Base-by-base conservation (phyloP, 768 basidiomycete genomes). In the Tulasnella sp. region DNA sequence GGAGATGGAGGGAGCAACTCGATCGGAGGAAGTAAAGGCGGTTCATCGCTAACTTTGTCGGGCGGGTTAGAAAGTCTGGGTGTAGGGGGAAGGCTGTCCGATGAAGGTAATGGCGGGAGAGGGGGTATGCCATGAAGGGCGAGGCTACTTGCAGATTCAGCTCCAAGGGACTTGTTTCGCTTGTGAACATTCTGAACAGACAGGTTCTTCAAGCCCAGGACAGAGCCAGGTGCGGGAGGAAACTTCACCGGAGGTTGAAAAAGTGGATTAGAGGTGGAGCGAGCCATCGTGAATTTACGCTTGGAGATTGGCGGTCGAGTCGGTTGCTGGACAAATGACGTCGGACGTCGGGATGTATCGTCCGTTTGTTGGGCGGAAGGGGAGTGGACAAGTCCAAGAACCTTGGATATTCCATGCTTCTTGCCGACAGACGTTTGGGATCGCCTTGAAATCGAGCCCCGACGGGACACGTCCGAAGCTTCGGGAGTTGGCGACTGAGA, bases 1-100 rank as follows among this genome's bases (percentile, higher is more conserved):
- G 60, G 58, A 8, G 59, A 60, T 0, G 59, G 59, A 3, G 59
- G 59, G 17, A 34, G 39, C n/a, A 59, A 31, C 7, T 41, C 55
- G 19, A 59, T 59, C 8, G 59, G 59, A 12, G 59, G 59, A 5
- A 59, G 58, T 21, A 57, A 29, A 1, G 56, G 45, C 2, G 42
- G 56, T 8, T 37, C 27, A 32, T 32, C 23, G n/a, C 25, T 15
- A 25, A 42, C 17, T 32, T 11, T 12, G 11, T 53, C 7, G 6
- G 57, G 17, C 25, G 34, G 37, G 15, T 17, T 34, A n/a, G n/a
- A n/a, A n/a, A n/a, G n/a, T n/a, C 12, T 56, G 14, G 59, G 59
- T 15, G 49, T 29, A 32, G 59, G 41, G 6, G 53, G 59, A 14
- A 41, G 27, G 19, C 9, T 31, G 15, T 9, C 11, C 11, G 21